phyloP scores from a whole-genome alignment of 2,329 filamentous ascomycete species.

The Elsinoe batatas region DNA sequence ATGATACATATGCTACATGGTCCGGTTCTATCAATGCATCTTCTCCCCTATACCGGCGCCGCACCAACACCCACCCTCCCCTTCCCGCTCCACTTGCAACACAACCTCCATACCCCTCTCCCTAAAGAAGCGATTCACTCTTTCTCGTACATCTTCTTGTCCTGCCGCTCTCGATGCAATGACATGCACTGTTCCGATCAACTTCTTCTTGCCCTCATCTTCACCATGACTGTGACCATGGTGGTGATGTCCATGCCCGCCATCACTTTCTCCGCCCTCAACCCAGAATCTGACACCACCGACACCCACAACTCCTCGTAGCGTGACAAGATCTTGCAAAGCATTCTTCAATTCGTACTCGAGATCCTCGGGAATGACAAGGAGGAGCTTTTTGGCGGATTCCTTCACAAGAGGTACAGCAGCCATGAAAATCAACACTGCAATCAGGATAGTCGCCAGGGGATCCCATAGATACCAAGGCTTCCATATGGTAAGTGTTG shows the following conservation, averaged over 20 bases:
- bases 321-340: conserved; percentile 68
- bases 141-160: conserved; percentile 70
- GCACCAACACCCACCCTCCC: conserved; percentile 58
- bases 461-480: conserved; percentile 94
- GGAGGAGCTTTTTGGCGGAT: conserved; percentile 69
- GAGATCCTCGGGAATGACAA: conserved; percentile 72
- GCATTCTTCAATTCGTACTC: conserved; percentile 85
- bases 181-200: conserved; percentile 80
- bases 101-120: conserved; percentile 69
- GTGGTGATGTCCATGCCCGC: conserved; percentile 23
- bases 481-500: conserved; percentile 73
- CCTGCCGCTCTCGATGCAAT: conserved; percentile 63
- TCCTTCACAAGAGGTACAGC: conserved; percentile 79
- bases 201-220: conserved; percentile 30
- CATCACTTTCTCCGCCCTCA: conserved; percentile 51
- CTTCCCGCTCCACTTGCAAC: conserved; percentile 80
- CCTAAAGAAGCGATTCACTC: conserved; percentile 62
- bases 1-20: not conserved
- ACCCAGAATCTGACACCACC: conserved; percentile 87
- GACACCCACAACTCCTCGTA: conserved; percentile 79
- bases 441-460: conserved; percentile 85
- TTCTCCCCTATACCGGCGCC: conserved; percentile 34
- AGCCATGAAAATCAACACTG: conserved; percentile 84
- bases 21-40: not conserved
- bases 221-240: conserved; percentile 22